These are phyloP conservation scores for Oleoguttula mirabilis DNA, from an alignment of 495 filamentous ascomycete species.

Conservation along the genomic window DNA sequence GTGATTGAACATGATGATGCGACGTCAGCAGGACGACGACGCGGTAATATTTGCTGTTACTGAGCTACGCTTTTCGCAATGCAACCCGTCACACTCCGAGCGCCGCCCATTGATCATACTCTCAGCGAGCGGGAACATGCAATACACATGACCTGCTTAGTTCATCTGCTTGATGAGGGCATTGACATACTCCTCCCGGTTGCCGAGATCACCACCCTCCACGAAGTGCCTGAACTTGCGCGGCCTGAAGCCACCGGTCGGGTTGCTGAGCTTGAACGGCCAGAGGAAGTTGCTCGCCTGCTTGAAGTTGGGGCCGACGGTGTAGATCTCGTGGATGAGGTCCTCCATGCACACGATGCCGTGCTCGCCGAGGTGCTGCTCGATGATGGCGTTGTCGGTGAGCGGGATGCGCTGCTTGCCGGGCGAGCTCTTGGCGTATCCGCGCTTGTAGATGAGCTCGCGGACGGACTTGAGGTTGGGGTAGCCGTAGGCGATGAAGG, in stretches of 20 bases:
- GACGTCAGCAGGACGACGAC: no score
- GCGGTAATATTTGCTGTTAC: no score
- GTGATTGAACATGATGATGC: no score
- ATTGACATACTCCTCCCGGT: constrained; percentile 99
- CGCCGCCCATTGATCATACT: no score
- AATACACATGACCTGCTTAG: no score
- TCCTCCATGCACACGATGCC: constrained; percentile 99
- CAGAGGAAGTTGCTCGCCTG: constrained; percentile 99
- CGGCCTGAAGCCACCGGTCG: constrained; percentile 85
- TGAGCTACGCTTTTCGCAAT: no score
- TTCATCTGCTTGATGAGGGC: constrained; percentile 95
- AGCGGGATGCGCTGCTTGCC: constrained; percentile 91
- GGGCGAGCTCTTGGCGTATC: constrained; percentile 84
- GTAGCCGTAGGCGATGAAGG: constrained; percentile 97
- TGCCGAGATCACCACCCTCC: constrained; percentile 95
- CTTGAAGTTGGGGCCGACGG: constrained; percentile 99
- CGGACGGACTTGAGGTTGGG: constrained; percentile 97
- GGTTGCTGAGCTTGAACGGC: constrained; percentile 99
- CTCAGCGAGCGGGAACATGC: no score
- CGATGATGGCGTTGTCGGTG: constrained; percentile 95
- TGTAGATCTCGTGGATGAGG: constrained; percentile 98
- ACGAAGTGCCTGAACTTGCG: constrained; percentile 99
- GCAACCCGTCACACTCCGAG: no score
- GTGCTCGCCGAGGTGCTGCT: constrained; percentile 91
- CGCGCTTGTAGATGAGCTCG: constrained; percentile 99